Conservation (phyloP, 2,329 filamentous ascomycete species). For the Colletotrichum tropicicola region DNA sequence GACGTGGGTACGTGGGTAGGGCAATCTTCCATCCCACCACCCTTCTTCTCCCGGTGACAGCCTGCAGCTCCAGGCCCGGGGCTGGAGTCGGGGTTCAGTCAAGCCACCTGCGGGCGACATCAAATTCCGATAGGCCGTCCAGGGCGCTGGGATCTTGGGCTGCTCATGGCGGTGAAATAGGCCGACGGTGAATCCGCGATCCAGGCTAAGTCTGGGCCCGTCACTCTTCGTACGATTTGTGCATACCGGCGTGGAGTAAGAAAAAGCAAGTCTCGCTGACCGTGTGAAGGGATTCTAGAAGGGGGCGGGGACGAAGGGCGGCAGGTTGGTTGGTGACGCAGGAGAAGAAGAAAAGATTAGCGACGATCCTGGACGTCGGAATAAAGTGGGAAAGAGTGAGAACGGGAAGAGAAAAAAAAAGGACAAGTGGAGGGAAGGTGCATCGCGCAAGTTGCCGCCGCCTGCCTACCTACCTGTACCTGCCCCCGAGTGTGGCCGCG, state of each 20-base stretch:
- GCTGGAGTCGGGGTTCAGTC: neutral
- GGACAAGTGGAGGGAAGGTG: too few species aligned
- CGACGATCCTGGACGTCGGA: neutral
- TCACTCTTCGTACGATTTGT: slow-evolving; percentile 14
- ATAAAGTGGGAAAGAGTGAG: too few species aligned
- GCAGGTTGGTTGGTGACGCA: neutral
- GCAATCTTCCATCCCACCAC: neutral
- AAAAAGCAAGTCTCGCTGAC: neutral
- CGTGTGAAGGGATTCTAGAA: neutral
- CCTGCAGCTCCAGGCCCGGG: neutral
- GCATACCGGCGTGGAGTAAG: slow-evolving; percentile 11
- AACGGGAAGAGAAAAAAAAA: too few species aligned
- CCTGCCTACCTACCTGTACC: too few species aligned
- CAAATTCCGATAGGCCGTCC: slow-evolving; percentile 8
- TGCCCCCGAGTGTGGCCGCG: too few species aligned
- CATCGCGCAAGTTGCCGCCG: too few species aligned
- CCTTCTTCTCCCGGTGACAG: neutral
- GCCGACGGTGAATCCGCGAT: neutral
- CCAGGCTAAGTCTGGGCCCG: neutral
- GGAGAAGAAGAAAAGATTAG: neutral
- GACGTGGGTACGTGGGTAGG: too few species aligned
- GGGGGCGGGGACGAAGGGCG: neutral
- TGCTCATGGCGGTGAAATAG: neutral
- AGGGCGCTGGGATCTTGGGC: neutral
- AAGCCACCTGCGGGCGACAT: slow-evolving; percentile 12